phyloP scores from a whole-genome alignment of 257 asterid genomes.

The Penstemon eatonii region DNA sequence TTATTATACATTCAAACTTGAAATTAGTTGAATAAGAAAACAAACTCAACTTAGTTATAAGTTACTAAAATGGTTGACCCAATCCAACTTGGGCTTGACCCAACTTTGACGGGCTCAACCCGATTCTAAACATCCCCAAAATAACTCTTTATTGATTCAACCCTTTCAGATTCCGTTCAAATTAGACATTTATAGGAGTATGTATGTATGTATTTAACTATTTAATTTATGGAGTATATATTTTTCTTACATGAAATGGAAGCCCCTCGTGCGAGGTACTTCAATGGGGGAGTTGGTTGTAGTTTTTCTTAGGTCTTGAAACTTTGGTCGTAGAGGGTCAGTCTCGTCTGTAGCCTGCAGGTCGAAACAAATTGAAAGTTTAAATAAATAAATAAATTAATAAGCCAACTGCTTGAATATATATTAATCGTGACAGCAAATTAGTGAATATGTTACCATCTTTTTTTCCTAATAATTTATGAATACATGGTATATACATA shows the following conservation, averaged over 20 bases:
- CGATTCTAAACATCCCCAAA: too few species aligned
- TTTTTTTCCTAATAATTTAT: neutral
- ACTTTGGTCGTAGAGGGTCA: constrained; percentile 23
- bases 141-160: too few species aligned
- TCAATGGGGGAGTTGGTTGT: constrained; percentile 33
- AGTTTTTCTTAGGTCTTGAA: constrained; percentile 10
- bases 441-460: neutral
- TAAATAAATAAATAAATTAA: neutral
- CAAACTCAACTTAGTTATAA: too few species aligned
- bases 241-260: constrained; percentile 41
- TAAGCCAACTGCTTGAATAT: neutral
- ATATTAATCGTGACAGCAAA: neutral
- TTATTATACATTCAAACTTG: too few species aligned
- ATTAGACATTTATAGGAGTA: too few species aligned
- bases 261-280: constrained; percentile 41
- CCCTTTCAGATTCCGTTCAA: too few species aligned
- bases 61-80: too few species aligned
- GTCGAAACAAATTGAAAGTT: neutral
- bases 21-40: too few species aligned
- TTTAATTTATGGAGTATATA: neutral
- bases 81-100: too few species aligned
- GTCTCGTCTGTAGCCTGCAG: constrained; percentile 31
- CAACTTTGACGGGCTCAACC: too few species aligned
- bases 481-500: too few species aligned
- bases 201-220: too few species aligned